These are phyloP conservation scores for Pouteria campechiana DNA, from an alignment of 179 eudicot species.

Conservation along the genomic window DNA sequence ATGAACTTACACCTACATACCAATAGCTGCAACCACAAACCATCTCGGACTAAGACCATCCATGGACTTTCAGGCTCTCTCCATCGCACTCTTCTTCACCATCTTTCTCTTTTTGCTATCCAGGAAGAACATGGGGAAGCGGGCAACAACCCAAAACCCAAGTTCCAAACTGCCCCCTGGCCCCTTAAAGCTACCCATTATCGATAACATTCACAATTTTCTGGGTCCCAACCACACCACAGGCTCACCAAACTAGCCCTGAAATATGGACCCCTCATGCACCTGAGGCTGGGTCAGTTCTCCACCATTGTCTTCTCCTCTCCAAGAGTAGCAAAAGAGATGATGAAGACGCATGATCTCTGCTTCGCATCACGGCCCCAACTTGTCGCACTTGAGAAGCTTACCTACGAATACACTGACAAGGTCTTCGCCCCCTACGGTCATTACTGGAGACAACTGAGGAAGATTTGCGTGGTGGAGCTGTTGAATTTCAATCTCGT, in stretches of 20 bases:
- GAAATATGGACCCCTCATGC: slow-evolving; percentile 22
- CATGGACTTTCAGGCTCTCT: background rate
- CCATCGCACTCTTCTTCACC: background rate
- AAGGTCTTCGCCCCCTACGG: slow-evolving; percentile 19
- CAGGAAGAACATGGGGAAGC: background rate
- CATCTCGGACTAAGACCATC: too few relatives aligned
- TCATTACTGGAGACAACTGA: slow-evolving; percentile 18
- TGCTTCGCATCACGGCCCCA: slow-evolving; percentile 9
- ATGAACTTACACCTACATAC: too few relatives aligned
- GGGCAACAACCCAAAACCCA: background rate
- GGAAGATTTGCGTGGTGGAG: slow-evolving; percentile 11
- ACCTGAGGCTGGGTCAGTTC: slow-evolving; percentile 17
- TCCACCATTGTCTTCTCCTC: slow-evolving; percentile 12
- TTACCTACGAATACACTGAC: background rate
- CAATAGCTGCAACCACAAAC: too few relatives aligned
- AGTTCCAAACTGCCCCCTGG: slow-evolving; percentile 7
- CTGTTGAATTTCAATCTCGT: slow-evolving; percentile 11
- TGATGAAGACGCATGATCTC: slow-evolving; percentile 16
- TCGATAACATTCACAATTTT: slow-evolving; percentile 16
- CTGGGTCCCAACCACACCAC: slow-evolving; percentile 15
- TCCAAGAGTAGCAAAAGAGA: slow-evolving; percentile 9
- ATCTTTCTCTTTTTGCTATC: slow-evolving; percentile 1
- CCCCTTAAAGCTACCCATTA: slow-evolving; percentile 12
- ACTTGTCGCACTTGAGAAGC: background rate
- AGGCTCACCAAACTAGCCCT: slow-evolving; percentile 11